These are phyloP conservation scores for Ogataea paraovalis DNA, from an alignment of 805 yeast species.

Conservation along the genomic window DNA sequence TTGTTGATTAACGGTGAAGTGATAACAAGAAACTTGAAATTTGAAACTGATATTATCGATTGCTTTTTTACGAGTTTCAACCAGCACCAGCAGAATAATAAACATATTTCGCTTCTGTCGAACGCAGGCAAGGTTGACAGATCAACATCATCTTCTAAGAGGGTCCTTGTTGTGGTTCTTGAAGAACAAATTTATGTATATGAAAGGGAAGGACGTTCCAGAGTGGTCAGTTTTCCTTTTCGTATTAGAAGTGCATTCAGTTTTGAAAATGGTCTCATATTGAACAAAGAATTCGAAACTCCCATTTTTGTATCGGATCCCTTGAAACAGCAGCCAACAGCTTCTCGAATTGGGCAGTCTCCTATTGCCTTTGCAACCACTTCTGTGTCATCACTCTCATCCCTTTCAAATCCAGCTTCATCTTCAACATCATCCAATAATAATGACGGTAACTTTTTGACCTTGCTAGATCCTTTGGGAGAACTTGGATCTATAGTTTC, in stretches of 20 bases:
- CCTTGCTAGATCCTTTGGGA: slow-evolving; percentile 69
- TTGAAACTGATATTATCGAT: slow-evolving; percentile 47
- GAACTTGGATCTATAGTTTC: slow-evolving; percentile 72
- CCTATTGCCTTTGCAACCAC: slow-evolving; percentile 8
- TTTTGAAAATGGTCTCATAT: slow-evolving; percentile 62
- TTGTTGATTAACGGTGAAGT: slow-evolving; percentile 48
- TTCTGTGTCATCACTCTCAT: slow-evolving; percentile 12
- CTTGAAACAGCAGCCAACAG: slow-evolving; percentile 1
- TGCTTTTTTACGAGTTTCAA: slow-evolving; percentile 62
- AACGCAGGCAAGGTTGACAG: background rate
- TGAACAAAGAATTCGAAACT: slow-evolving; percentile 25
- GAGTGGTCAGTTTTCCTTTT: slow-evolving; percentile 68
- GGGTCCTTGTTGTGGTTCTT: slow-evolving; percentile 57
- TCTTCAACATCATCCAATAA: slow-evolving; percentile 10
- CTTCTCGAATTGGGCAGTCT: slow-evolving; percentile 2
- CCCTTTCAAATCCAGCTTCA: slow-evolving; percentile 14
- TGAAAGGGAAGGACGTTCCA: slow-evolving; percentile 53
- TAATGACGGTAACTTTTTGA: slow-evolving; percentile 43
- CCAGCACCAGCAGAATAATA: slow-evolving; percentile 8
- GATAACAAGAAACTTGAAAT: slow-evolving; percentile 45
- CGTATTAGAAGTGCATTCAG: slow-evolving; percentile 55
- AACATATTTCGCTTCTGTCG: background rate
- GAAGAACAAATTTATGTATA: slow-evolving; percentile 60
- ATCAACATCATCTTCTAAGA: slow-evolving; percentile 6
- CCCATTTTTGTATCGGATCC: slow-evolving; percentile 5